These are phyloP conservation scores for Diaporthe helianthi DNA, from an alignment of 2,329 filamentous ascomycete species.

Conservation along the genomic window DNA sequence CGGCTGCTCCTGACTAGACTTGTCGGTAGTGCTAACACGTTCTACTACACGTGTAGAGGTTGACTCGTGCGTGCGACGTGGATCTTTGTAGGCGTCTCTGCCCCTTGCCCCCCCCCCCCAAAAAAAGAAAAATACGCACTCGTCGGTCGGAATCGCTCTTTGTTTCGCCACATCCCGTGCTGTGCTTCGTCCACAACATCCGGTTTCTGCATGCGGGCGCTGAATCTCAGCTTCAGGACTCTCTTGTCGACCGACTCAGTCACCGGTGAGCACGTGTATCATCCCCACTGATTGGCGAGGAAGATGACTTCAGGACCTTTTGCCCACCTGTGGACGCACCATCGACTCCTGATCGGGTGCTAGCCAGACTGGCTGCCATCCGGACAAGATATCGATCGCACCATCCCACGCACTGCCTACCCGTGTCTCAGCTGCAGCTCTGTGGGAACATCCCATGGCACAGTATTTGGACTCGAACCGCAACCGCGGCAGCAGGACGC, in stretches of 20 bases:
- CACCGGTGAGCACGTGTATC: constrained; percentile 26
- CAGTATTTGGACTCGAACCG: not conserved
- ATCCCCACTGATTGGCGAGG: constrained; percentile 28
- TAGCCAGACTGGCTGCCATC: constrained; percentile 2
- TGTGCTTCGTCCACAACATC: constrained; percentile 7
- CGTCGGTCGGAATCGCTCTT: constrained; percentile 25
- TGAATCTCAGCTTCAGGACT: constrained; percentile 4
- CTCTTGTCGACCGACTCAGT: constrained; percentile 6
- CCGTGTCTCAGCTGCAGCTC: too few species aligned
- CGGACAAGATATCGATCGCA: constrained; percentile 11
- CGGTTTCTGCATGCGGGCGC: constrained; percentile 23
- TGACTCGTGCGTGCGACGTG: constrained; percentile 28
- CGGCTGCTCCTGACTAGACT: constrained; percentile 1
- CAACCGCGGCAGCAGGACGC: constrained; percentile 15
- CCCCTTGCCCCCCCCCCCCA: too few species aligned
- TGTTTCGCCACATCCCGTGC: constrained; percentile 27
- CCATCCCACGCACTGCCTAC: not conserved
- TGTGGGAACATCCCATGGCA: too few species aligned
- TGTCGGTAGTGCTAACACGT: constrained; percentile 19
- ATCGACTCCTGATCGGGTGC: not conserved
- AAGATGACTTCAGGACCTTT: constrained; percentile 21
- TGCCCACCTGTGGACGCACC: constrained; percentile 5
- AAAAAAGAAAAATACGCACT: too few species aligned
- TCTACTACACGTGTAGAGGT: too few species aligned
- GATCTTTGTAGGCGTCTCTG: not conserved